Base-by-base conservation (phyloP, 352 stramenopile species). In the Globisporangium perplexum region DNA sequence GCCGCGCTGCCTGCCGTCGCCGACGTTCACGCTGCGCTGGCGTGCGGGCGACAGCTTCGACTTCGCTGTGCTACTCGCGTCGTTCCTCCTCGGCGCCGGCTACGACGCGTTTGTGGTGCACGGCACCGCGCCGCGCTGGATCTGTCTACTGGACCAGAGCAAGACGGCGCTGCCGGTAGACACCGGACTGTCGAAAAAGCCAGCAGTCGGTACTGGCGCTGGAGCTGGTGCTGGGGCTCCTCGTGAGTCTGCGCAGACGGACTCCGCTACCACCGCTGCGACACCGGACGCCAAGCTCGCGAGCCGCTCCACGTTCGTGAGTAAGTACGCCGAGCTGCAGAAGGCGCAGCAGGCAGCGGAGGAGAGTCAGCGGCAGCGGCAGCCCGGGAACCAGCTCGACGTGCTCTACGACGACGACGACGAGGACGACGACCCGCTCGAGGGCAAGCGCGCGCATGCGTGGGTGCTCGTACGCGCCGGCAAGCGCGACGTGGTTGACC, bases 41-140 rank as follows among this genome's bases (percentile, higher is more conserved):
- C 75, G 74, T 26, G 76, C 84, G 17, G 96, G 90, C 22, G 96
- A 98, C 60, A 86, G 78, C 51, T 98, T 98, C 57, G 96, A 98
- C 59, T 75, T 98, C 47, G 78, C 93, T 6, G 77, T 88, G 36
- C 56, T 98, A 7, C 62, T 98, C 0, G 77, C 60, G 28, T 97
- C 87, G 10, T 96, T 98, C 39, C 72, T 98, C 14, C 73, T 98
- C 36, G 96, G 95, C 15, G 83, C 85, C 7, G 95, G 95, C 0
- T 98, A 98, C 62, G 95, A 98, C 57, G 95, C 95, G 3, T 98
- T 96, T 59, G 88, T 98, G 12, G 92, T 98, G 7, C 74, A 93
- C 35, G 96, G 96, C 2, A 61, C 73, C 14, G 93, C 90, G 4
- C 89, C 92, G 12, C 66, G 63, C 4, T 97, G 86, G 76, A 82